These are phyloP conservation scores for Xylariaceae sp. DNA, from an alignment of 2,329 filamentous ascomycete genomes.

Conservation along the genomic window DNA sequence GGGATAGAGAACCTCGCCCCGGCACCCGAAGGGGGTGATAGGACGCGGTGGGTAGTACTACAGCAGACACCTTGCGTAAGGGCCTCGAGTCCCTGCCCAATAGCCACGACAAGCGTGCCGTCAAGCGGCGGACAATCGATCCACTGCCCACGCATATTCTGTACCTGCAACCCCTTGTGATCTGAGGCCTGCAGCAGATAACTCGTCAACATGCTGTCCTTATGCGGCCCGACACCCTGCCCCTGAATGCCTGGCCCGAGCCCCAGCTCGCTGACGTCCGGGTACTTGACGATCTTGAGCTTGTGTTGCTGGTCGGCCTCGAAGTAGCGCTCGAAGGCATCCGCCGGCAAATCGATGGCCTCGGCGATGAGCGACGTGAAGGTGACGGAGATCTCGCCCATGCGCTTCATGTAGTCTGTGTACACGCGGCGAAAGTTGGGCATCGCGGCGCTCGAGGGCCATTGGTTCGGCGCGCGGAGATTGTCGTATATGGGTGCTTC, in stretches of 20 bases:
- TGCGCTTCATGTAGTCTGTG: constrained; percentile 70
- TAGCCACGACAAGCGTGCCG: constrained; percentile 79
- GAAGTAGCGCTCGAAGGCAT: constrained; percentile 76
- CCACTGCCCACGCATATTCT: constrained; percentile 75
- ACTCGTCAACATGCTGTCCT: constrained; percentile 78
- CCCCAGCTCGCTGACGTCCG: constrained; percentile 61
- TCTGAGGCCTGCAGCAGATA: constrained; percentile 76
- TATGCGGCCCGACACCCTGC: constrained; percentile 73
- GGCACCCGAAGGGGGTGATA: constrained; percentile 65
- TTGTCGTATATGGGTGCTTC: constrained; percentile 68
- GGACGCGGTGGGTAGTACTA: constrained; percentile 76
- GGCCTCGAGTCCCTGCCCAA: constrained; percentile 83
- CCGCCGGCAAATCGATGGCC: constrained; percentile 65
- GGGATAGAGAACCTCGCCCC: constrained; percentile 77
- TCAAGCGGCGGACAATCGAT: constrained; percentile 74
- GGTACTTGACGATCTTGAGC: constrained; percentile 85
- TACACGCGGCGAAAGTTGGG: constrained; percentile 67
- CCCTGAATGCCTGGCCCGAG: constrained; percentile 38
- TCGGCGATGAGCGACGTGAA: constrained; percentile 82
- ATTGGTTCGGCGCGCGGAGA: constrained; percentile 73
- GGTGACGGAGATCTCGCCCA: constrained; percentile 66
- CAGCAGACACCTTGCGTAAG: constrained; percentile 79
- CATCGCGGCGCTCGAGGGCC: constrained; percentile 62
- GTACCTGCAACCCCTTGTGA: constrained; percentile 77
- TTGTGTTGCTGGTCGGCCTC: constrained; percentile 75